phyloP scores from a whole-genome alignment of 2,329 filamentous ascomycete species.

The Colletotrichum tropicicola region DNA sequence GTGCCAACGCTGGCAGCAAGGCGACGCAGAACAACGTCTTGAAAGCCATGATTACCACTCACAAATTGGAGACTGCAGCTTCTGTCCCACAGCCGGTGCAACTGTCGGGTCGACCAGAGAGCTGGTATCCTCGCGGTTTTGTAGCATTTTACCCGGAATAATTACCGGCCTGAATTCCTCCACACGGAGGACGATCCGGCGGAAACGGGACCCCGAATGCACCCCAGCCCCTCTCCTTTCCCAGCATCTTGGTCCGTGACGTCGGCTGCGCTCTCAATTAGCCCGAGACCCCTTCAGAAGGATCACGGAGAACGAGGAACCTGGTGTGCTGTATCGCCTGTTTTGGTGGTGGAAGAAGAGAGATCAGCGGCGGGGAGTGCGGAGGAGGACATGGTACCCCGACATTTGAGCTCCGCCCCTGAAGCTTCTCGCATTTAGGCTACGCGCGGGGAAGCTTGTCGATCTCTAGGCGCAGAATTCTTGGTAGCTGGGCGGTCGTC shows the following conservation, averaged over 20 bases:
- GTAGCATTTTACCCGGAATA: conserved; percentile 20
- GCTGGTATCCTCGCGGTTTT: neutral
- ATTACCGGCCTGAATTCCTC: conserved; percentile 10
- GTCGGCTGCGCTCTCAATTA: conserved; percentile 1
- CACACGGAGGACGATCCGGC: conserved; percentile 18
- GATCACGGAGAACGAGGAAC: neutral
- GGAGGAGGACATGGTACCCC: neutral
- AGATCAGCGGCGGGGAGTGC: conserved; percentile 5
- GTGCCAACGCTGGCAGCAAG: neutral
- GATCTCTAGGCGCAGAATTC: neutral
- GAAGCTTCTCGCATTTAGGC: conserved; percentile 12
- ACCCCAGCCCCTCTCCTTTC: neutral
- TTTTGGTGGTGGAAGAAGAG: neutral
- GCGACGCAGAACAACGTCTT: neutral
- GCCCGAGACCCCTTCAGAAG: neutral
- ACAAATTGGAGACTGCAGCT: neutral
- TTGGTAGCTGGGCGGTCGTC: neutral
- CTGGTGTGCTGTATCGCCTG: too few species aligned
- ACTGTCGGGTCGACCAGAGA: neutral
- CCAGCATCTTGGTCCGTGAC: neutral
- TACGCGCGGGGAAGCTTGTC: conserved; percentile 4
- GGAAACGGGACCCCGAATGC: neutral
- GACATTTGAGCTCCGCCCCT: neutral
- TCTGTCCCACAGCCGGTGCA: neutral
- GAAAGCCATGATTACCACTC: neutral